Conservation (phyloP, 257 asterid species). For the Petunia axillaris region DNA sequence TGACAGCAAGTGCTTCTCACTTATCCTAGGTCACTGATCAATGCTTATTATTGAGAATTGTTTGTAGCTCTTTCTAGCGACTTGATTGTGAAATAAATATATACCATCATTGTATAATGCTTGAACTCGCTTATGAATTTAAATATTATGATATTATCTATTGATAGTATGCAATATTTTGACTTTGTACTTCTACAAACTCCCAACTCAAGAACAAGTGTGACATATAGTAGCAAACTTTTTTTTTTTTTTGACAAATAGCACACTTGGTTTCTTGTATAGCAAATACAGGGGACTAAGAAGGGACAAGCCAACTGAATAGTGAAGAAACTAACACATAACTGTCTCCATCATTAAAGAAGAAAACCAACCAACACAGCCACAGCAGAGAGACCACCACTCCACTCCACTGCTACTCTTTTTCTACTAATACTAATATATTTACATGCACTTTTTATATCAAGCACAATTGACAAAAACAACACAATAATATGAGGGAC, state of each 20-base stretch:
- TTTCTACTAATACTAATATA: not conserved
- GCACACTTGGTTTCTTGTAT: constrained; percentile 5
- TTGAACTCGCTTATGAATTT: not conserved
- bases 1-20: not conserved
- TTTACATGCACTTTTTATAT: not conserved
- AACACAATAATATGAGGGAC: constrained; percentile 21
- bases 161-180: not conserved
- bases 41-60: not conserved
- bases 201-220: not conserved
- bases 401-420: not conserved
- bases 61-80: not conserved
- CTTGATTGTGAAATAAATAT: not conserved
- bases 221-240: not conserved
- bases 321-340: constrained; percentile 17
- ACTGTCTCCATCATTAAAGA: constrained; percentile 21
- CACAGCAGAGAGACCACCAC: constrained; percentile 13
- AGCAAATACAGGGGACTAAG: not conserved
- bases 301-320: not conserved
- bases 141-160: not conserved
- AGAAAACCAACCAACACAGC: constrained; percentile 33
- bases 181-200: not conserved
- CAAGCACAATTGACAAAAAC: not conserved
- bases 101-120: not conserved
- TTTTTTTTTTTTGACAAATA: too few relatives aligned
- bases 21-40: not conserved